A percentile compares a stretch with the other conserved stretches of the same genome.
phyloP scores from a whole-genome alignment of 257 asterid species.

The Gentiana macrophylla region DNA sequence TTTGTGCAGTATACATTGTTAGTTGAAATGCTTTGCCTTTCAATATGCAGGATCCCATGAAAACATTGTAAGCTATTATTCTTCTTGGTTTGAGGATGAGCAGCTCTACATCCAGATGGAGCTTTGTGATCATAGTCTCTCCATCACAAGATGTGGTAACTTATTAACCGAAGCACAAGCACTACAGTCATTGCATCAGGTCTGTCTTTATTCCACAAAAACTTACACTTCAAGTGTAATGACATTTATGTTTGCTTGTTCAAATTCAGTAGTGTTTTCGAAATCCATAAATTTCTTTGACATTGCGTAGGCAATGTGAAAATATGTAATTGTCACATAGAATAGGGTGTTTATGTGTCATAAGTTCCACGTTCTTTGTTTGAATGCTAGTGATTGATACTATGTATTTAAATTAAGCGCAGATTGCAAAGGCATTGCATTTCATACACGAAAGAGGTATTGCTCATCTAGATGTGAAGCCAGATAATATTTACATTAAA shows the following conservation, averaged over 20 bases:
- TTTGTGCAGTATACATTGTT: neutral
- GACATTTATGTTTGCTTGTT: neutral
- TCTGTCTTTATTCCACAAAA: constrained; percentile 6
- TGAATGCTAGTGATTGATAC: too few species aligned
- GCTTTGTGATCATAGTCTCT: constrained; percentile 81
- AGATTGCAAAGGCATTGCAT: constrained; percentile 83
- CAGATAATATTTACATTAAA: constrained; percentile 86
- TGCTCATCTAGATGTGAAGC: constrained; percentile 87
- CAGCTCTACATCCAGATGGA: constrained; percentile 88
- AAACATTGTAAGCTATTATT: constrained; percentile 64
- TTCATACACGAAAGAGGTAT: constrained; percentile 64
- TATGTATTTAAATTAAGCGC: constrained; percentile 9
- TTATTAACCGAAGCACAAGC: constrained; percentile 51
- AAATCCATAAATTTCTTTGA: neutral
- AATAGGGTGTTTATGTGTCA: too few species aligned
- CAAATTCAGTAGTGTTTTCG: neutral
- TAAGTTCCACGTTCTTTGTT: too few species aligned
- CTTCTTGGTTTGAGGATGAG: constrained; percentile 92
- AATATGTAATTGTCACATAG: too few species aligned
- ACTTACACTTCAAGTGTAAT: too few species aligned
- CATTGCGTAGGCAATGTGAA: neutral
- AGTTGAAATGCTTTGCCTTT: constrained; percentile 2
- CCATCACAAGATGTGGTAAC: constrained; percentile 28
- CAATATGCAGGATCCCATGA: constrained; percentile 66
- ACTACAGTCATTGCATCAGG: constrained; percentile 78